phyloP scores from a whole-genome alignment of 1,284 basidiomycete genomes.

The Ustilago shanxiensis region DNA sequence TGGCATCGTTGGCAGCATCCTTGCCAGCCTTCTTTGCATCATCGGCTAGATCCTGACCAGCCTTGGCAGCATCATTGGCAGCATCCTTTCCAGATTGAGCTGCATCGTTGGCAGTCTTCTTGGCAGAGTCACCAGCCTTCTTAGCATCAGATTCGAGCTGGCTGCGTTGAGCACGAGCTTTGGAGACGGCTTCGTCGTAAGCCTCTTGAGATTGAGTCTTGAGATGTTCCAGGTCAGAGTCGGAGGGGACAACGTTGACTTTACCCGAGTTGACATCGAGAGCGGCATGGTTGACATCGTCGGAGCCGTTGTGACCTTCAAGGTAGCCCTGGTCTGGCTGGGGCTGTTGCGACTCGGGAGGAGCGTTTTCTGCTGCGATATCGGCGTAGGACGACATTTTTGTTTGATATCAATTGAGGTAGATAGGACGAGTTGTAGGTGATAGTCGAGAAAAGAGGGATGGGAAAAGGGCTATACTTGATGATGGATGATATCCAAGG shows the following conservation, averaged over 20 bases:
- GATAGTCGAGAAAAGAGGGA: background rate
- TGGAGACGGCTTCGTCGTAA: constrained; percentile 45
- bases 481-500: background rate
- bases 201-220: constrained; percentile 58
- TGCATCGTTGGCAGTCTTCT: constrained; percentile 29
- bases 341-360: constrained; percentile 54
- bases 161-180: constrained; percentile 44
- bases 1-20: constrained; percentile 31
- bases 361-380: constrained; percentile 56
- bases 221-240: constrained; percentile 54
- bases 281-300: constrained; percentile 15
- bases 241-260: constrained; percentile 56
- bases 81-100: constrained; percentile 22
- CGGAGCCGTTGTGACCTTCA: constrained; percentile 37
- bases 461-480: background rate
- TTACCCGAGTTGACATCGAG: constrained; percentile 58
- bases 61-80: constrained; percentile 33
- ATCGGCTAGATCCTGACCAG: constrained; percentile 24
- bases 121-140: constrained; percentile 34
- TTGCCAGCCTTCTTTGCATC: constrained; percentile 26
- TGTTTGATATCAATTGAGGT: background rate
- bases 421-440: background rate
- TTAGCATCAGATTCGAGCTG: constrained; percentile 49
- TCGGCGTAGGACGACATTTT: constrained; percentile 55
- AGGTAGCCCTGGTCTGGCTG: constrained; percentile 49